These are phyloP conservation scores for Didymella arachidicola DNA, from an alignment of 2,329 filamentous ascomycete genomes.

Conservation along the genomic window DNA sequence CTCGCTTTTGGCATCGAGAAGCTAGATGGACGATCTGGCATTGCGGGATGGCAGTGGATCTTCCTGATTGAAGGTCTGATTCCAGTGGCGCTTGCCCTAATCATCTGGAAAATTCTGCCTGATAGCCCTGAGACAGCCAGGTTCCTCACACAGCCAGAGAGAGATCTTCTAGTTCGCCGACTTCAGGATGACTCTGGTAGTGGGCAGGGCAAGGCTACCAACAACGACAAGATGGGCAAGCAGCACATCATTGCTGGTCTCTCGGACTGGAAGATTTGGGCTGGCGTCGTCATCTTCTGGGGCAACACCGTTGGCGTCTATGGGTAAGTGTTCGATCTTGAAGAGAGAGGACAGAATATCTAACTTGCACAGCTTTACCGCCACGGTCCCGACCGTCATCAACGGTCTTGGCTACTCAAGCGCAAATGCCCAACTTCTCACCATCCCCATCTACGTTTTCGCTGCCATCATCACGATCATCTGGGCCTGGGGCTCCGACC, in stretches of 20 bases:
- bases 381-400: constrained; percentile 54
- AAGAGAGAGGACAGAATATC: background rate
- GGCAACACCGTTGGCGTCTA: constrained; percentile 50
- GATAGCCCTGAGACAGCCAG: constrained; percentile 56
- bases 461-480: constrained; percentile 52
- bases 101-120: constrained; percentile 62
- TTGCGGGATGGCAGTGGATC: constrained; percentile 48
- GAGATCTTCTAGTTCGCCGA: constrained; percentile 44
- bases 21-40: constrained; percentile 38
- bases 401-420: constrained; percentile 53
- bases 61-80: constrained; percentile 43
- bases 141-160: constrained; percentile 46
- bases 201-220: constrained; percentile 56
- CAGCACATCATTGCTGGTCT: constrained; percentile 60
- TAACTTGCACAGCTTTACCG: constrained; percentile 40
- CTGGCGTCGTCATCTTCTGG: constrained; percentile 50
- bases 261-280: constrained; percentile 49
- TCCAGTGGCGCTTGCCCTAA: constrained; percentile 50
- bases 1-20: constrained; percentile 47
- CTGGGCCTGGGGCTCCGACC: constrained; percentile 60
- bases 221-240: constrained; percentile 58
- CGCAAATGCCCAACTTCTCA: constrained; percentile 52
- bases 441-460: constrained; percentile 54
- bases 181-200: constrained; percentile 54
- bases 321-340: constrained; percentile 30